A percentile compares a stretch with the other conserved stretches of the same genome.
Evolutionary conservation across 495 filamentous ascomycete genomes (phyloP).

Genomic region (Viridothelium virens): DNA sequence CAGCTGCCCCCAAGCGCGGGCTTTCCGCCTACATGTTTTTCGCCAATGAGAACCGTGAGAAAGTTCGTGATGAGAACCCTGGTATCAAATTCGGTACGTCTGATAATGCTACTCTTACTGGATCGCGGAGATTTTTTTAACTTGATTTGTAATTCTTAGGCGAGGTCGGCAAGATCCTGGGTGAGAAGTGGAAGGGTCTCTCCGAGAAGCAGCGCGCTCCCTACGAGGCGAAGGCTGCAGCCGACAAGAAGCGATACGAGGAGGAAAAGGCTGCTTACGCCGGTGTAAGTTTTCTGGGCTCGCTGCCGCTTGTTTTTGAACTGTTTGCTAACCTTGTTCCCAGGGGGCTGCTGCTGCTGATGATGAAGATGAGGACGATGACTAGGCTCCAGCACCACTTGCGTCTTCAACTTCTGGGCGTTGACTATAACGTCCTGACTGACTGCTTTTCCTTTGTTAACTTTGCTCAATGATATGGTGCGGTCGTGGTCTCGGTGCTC

Average conservation of each 20-base stretch:
- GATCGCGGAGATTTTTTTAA: background rate
- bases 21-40: constrained; percentile 99
- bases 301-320: background rate
- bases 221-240: constrained; percentile 89
- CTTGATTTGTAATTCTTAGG: constrained; percentile 43
- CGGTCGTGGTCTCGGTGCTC: constrained; percentile 9
- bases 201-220: constrained; percentile 80
- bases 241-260: constrained; percentile 98
- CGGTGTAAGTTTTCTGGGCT: constrained; percentile 25
- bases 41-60: constrained; percentile 96
- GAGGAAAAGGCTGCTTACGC: constrained; percentile 89
- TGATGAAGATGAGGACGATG: constrained; percentile 3
- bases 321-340: background rate
- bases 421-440: background rate
- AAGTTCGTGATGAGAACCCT: constrained; percentile 96
- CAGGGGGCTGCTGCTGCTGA: background rate
- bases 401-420: background rate
- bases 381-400: background rate
- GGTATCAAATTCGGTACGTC: constrained; percentile 88
- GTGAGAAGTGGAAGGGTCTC: constrained; percentile 95
- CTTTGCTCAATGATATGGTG: constrained; percentile 9
- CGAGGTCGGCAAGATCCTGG: constrained; percentile 94
- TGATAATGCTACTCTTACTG: background rate
- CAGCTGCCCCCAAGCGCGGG: constrained; percentile 97
- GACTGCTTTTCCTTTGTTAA: background rate